Base-by-base conservation (phyloP, 805 yeast species). In the Ogataea paraovalis region DNA sequence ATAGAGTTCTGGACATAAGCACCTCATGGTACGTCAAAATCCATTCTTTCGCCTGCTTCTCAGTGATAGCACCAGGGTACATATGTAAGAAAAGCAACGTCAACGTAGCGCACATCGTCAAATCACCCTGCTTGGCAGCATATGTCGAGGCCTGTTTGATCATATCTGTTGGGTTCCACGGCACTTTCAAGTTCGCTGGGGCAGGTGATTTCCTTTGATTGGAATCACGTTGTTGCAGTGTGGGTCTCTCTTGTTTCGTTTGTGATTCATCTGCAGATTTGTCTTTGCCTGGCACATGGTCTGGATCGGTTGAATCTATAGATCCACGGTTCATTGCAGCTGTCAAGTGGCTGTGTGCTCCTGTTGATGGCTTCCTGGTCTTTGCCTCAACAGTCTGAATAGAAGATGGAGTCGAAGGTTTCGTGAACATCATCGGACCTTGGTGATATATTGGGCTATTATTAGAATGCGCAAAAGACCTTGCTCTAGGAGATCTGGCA, bases 51-150 rank as follows among this genome's bases (percentile, higher is more conserved):
- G 79, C 67, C 39, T 67, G 65, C 2, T 55, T 57, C 39, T 56
- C 53, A 2, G 59, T 48, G 22, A 60, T 60, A 16, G 58, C 55
- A 2, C 44, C 43, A 25, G 74, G 70, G 48, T 71, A 72, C 45
- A 48, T 56, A 4, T 69, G 69, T 46, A 71, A 73, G 60, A 85
- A 82, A 32, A 86, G 58, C 22, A 82, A 55, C 0, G 83, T 69
- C 32, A 86, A 54, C 0, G 85, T 73, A 4, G 85, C 75, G 50
- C 83, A 72, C 73, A 82, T 69, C 13, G 82, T 67, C 16, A 83
- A 57, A 59, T 86, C 89, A 1, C 92, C 92, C 53, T 82, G 85
- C 8, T 63, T 62, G 4, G 76, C 60, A 39, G 84, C 76, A 63
- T 77, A 82, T 20, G 73, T 73, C n/a, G 79, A 63, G 0, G 82